Percentiles rank a stretch among this genome's conserved stretches.
Conservation (phyloP, 352 stramenopile species). For the Stramenopiles sp. region DNA sequence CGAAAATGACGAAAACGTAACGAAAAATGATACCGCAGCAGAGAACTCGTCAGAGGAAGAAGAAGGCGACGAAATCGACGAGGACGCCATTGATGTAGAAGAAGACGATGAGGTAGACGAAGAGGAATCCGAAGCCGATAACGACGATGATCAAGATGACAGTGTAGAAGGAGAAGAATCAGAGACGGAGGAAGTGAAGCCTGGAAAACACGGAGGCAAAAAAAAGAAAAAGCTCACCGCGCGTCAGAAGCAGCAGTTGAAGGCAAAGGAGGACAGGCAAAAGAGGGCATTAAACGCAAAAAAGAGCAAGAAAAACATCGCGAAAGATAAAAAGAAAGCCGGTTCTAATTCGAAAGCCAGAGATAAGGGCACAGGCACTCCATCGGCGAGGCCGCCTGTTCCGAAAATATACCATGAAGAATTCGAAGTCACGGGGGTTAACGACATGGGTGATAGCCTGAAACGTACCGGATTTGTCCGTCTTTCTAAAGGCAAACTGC, state of each 20-base stretch:
- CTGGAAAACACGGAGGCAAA: background rate
- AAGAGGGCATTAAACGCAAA: too few species aligned
- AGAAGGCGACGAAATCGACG: background rate
- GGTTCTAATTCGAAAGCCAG: background rate
- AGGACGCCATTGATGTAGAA: background rate
- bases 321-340: background rate
- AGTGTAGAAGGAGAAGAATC: too few species aligned
- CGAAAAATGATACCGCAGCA: background rate
- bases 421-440: background rate
- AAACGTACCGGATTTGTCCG: background rate
- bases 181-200: background rate
- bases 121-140: slow-evolving; percentile 8
- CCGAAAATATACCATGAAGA: slow-evolving; percentile 1
- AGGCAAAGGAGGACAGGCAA: background rate
- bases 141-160: background rate
- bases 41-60: too few species aligned
- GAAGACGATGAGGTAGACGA: background rate
- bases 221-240: background rate
- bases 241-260: background rate
- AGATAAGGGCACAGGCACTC: background rate
- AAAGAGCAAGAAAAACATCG: too few species aligned
- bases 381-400: background rate
- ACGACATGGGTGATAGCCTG: background rate
- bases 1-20: background rate
- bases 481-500: background rate